Conservation (phyloP, 495 filamentous ascomycete genomes). For the Extremus antarcticus region DNA sequence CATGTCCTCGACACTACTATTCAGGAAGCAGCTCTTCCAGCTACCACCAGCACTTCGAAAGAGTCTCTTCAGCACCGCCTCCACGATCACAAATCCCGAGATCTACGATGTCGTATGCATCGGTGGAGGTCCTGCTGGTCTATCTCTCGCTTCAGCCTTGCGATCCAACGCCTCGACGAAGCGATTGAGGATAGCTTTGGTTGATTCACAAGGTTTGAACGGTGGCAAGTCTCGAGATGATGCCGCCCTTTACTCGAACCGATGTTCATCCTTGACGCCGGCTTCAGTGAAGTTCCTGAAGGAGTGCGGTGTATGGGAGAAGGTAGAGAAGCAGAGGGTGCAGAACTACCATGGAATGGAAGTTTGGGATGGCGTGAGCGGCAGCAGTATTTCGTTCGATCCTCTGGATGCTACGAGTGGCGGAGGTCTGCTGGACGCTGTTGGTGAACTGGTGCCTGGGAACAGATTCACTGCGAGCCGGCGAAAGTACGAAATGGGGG, state of each 20-base stretch:
- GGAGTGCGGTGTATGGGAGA: slow-evolving; percentile 74
- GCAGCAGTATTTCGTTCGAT: slow-evolving; percentile 79
- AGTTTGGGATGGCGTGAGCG: slow-evolving; percentile 92
- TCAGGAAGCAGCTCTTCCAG: slow-evolving; percentile 2
- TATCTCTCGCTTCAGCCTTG: slow-evolving; percentile 77
- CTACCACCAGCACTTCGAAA: slow-evolving; percentile 12
- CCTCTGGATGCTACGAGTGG: slow-evolving; percentile 34
- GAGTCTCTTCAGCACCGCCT: slow-evolving; percentile 6
- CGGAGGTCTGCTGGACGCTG: slow-evolving; percentile 6
- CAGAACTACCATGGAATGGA: slow-evolving; percentile 87
- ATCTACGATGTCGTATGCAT: slow-evolving; percentile 94
- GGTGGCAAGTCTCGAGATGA: slow-evolving; percentile 54
- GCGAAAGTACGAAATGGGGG: slow-evolving; percentile 2
- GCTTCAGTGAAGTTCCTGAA: slow-evolving; percentile 46
- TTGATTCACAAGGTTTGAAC: slow-evolving; percentile 76
- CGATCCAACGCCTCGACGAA: slow-evolving; percentile 65
- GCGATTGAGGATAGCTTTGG: slow-evolving; percentile 70
- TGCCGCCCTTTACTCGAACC: slow-evolving; percentile 73
- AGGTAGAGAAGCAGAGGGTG: slow-evolving; percentile 56
- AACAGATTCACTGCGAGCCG: slow-evolving; percentile 7
- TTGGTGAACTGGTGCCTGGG: slow-evolving; percentile 18
- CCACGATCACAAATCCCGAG: slow-evolving; percentile 31
- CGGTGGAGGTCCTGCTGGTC: slow-evolving; percentile 89
- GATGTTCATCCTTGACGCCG: slow-evolving; percentile 88
- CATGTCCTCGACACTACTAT: background rate